Percentiles rank a stretch among this genome's conserved stretches.
Conservation (phyloP, 2,329 filamentous ascomycete species). For the Microdochium paspali region DNA sequence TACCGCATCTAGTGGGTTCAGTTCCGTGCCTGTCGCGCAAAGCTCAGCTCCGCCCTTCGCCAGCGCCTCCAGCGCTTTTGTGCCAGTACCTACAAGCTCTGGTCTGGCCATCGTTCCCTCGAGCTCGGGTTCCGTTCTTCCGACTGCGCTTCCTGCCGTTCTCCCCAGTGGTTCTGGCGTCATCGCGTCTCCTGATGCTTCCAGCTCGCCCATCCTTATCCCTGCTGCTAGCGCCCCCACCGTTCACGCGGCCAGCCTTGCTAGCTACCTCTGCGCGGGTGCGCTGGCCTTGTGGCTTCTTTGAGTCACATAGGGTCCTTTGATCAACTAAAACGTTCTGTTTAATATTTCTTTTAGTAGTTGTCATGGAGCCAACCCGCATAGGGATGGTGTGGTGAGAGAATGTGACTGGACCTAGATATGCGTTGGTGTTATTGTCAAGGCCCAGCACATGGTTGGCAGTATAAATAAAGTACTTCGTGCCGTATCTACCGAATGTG, state of each 20-base stretch:
- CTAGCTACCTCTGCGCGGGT: background rate
- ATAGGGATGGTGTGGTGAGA: too few relatives aligned
- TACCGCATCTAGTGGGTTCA: too few relatives aligned
- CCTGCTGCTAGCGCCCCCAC: background rate
- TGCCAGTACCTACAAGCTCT: background rate
- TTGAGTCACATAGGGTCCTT: too few relatives aligned
- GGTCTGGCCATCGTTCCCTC: background rate
- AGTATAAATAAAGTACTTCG: too few relatives aligned
- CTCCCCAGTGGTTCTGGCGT: background rate
- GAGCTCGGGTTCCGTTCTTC: background rate
- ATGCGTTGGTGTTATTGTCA: too few relatives aligned
- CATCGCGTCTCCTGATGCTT: background rate
- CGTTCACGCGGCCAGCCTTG: background rate
- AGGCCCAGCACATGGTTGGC: too few relatives aligned
- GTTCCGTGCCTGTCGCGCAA: background rate
- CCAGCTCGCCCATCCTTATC: background rate
- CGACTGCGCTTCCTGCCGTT: background rate
- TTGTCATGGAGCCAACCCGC: background rate
- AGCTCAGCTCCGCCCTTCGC: background rate
- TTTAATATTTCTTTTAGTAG: background rate
- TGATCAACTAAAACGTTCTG: background rate
- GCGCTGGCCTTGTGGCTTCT: background rate
- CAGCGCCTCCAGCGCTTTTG: background rate
- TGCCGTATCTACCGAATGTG: too few relatives aligned
- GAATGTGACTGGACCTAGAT: too few relatives aligned